phyloP scores from a whole-genome alignment of 2,329 filamentous ascomycete genomes.

The Ceratocystis smalleyi region DNA sequence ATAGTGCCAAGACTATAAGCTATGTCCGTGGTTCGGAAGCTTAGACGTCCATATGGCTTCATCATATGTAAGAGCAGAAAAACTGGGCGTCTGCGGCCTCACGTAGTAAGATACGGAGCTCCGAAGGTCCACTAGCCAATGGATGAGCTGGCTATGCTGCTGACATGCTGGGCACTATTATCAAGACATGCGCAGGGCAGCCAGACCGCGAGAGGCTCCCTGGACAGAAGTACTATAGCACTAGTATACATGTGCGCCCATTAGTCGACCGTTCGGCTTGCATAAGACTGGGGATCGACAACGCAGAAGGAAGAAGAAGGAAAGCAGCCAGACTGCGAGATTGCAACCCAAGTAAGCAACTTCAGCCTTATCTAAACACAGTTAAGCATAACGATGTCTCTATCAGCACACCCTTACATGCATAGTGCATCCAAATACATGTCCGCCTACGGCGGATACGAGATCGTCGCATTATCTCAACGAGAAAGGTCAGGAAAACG shows the following conservation, averaged over 20 bases:
- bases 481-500: not conserved
- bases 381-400: not conserved
- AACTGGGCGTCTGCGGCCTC: not conserved
- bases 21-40: not conserved
- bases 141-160: not conserved
- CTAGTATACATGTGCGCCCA: not conserved
- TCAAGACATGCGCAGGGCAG: not conserved
- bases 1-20: no score
- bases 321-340: no score
- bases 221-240: not conserved
- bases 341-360: not conserved
- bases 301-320: not conserved
- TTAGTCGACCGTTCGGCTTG: not conserved
- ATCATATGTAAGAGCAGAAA: not conserved
- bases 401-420: not conserved
- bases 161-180: not conserved
- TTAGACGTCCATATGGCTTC: not conserved
- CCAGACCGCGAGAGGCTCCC: not conserved
- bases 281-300: not conserved
- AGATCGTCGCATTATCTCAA: not conserved
- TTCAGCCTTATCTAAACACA: not conserved
- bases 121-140: not conserved
- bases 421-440: not conserved
- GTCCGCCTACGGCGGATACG: not conserved
- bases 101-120: conserved; percentile 1